These are phyloP conservation scores for Diplogelasinospora grovesii DNA, from an alignment of 495 filamentous ascomycete species.

Conservation along the genomic window DNA sequence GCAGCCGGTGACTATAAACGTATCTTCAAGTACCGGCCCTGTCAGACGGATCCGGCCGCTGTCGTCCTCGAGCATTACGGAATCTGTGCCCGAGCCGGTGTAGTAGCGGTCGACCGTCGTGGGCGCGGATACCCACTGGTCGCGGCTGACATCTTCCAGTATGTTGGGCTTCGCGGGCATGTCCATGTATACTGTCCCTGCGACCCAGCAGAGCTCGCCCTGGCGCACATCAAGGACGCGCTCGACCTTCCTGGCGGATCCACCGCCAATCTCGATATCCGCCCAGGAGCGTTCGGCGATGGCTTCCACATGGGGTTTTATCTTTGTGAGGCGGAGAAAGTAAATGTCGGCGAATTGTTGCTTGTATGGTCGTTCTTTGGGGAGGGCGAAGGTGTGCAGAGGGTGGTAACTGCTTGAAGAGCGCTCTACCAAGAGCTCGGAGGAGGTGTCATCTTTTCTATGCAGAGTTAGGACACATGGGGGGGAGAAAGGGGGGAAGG, in stretches of 20 bases:
- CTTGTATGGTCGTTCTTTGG: slow-evolving; percentile 69
- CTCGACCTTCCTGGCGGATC: slow-evolving; percentile 67
- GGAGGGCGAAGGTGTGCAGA: slow-evolving; percentile 63
- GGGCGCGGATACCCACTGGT: slow-evolving; percentile 85
- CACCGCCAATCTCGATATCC: slow-evolving; percentile 69
- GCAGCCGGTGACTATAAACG: slow-evolving; percentile 80
- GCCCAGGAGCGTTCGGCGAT: slow-evolving; percentile 71
- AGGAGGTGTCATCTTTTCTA: too few relatives aligned
- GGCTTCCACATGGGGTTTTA: slow-evolving; percentile 77
- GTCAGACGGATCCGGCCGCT: slow-evolving; percentile 82
- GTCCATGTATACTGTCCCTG: slow-evolving; percentile 93
- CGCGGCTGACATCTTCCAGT: slow-evolving; percentile 72
- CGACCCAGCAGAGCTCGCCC: slow-evolving; percentile 92
- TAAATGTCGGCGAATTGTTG: slow-evolving; percentile 98
- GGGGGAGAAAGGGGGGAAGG: too few relatives aligned
- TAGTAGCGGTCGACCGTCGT: slow-evolving; percentile 72
- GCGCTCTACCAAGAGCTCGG: too few relatives aligned
- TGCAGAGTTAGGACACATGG: too few relatives aligned
- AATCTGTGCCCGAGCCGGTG: slow-evolving; percentile 49
- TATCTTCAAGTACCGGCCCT: slow-evolving; percentile 55
- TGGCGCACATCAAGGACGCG: slow-evolving; percentile 92
- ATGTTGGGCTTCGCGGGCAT: slow-evolving; percentile 97
- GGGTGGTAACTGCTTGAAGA: slow-evolving; percentile 64
- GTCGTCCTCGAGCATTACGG: slow-evolving; percentile 90
- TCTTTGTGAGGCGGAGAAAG: slow-evolving; percentile 78